Conservation (phyloP, 2,329 filamentous ascomycete species). For the Coniosporium tulheliwenetii region DNA sequence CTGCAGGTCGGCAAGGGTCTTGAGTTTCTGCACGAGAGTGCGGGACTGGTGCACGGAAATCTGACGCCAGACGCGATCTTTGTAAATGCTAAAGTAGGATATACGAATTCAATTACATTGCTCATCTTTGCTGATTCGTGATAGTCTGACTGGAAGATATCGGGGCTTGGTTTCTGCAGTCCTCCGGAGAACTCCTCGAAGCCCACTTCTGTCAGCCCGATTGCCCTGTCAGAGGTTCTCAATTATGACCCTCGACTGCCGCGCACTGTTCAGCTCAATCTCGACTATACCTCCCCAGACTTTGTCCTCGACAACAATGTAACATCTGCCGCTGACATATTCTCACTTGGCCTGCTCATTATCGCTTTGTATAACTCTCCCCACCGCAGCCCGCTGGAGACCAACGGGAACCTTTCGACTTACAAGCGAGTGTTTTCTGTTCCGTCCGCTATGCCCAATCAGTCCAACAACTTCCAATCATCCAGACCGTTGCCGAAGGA, state of each 20-base stretch:
- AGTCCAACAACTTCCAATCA: conserved; percentile 71
- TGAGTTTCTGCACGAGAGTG: conserved; percentile 91
- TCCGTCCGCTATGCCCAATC: conserved; percentile 61
- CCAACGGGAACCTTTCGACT: conserved; percentile 61
- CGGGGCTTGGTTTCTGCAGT: conserved; percentile 79
- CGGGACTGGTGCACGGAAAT: conserved; percentile 85
- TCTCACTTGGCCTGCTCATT: conserved; percentile 78
- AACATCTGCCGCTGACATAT: conserved; percentile 75
- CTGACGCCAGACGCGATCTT: conserved; percentile 86
- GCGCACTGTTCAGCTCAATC: conserved; percentile 66
- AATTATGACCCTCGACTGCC: conserved; percentile 78
- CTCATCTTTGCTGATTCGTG: conserved; percentile 13
- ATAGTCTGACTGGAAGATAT: conserved; percentile 94
- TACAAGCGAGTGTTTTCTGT: conserved; percentile 77
- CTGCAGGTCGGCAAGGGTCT: conserved; percentile 86
- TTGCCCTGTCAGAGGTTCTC: conserved; percentile 69
- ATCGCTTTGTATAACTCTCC: conserved; percentile 90
- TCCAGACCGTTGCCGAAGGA: conserved; percentile 68
- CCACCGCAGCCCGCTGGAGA: conserved; percentile 71
- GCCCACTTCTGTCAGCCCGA: conserved; percentile 59
- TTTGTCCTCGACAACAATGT: conserved; percentile 86
- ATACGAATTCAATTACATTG: conserved; percentile 5
- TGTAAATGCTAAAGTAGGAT: conserved; percentile 72
- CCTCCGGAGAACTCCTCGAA: conserved; percentile 62
- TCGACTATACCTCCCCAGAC: conserved; percentile 90